phyloP scores from a whole-genome alignment of 148 eudicot species.

The Vaccinium darrowii region DNA sequence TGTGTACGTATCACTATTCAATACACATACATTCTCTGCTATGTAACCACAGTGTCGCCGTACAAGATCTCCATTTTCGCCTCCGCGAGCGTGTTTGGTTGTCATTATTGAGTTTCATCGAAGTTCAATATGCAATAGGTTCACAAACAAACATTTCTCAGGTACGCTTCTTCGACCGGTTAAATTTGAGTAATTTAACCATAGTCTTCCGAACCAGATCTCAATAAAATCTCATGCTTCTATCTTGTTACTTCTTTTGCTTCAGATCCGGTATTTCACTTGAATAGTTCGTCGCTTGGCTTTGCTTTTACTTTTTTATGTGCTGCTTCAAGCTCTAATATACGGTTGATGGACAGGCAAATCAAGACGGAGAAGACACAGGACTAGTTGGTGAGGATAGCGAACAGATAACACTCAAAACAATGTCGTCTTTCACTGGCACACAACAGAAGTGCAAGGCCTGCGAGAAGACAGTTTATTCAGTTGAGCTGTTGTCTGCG shows the following conservation, averaged over 20 bases:
- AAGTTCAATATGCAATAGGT: background rate
- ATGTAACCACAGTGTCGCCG: too few relatives aligned
- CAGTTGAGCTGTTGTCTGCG: conserved; percentile 75
- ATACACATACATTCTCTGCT: too few relatives aligned
- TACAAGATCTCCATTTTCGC: background rate
- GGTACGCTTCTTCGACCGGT: conserved; percentile 2
- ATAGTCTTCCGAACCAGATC: conserved; percentile 5
- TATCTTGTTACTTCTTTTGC: background rate
- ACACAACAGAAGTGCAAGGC: conserved; percentile 87
- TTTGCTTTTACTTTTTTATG: background rate
- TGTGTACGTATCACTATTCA: too few relatives aligned
- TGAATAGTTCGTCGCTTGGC: background rate
- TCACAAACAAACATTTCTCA: background rate
- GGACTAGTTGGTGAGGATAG: too few relatives aligned
- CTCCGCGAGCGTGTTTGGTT: background rate
- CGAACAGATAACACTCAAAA: too few relatives aligned
- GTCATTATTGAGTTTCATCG: background rate
- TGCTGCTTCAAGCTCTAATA: background rate
- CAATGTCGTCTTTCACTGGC: conserved; percentile 63
- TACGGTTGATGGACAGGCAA: background rate
- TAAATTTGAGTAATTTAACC: background rate
- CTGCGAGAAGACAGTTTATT: conserved; percentile 84
- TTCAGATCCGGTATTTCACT: background rate
- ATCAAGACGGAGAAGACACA: background rate
- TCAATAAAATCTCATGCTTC: background rate